These are phyloP conservation scores for Posidonia oceanica DNA, from an alignment of 116 monocot genomes.

Conservation along the genomic window DNA sequence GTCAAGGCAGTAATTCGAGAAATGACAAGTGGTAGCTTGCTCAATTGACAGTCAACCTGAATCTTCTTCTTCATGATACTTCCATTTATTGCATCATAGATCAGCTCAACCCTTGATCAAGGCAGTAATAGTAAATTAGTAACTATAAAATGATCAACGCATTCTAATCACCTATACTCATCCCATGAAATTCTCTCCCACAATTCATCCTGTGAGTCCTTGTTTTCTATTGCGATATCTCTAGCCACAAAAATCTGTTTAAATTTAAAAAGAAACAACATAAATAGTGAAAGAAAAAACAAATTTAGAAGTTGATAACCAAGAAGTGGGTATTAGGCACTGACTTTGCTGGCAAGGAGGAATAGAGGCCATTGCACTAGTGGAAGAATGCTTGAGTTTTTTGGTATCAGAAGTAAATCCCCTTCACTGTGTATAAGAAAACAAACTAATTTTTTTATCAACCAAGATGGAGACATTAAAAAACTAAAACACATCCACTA, in stretches of 20 bases:
- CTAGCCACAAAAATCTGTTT: conserved; percentile 75
- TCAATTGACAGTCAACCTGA: conserved; percentile 39
- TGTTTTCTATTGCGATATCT: conserved; percentile 73
- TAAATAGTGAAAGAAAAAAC: background rate
- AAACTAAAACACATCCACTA: background rate
- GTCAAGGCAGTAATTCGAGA: conserved; percentile 64
- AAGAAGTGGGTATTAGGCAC: background rate
- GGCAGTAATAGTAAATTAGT: background rate
- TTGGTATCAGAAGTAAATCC: conserved; percentile 86
- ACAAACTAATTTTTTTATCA: background rate
- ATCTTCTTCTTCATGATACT: conserved; percentile 35
- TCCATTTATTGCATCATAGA: conserved; percentile 42
- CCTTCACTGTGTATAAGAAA: conserved; percentile 43
- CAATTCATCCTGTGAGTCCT: conserved; percentile 60
- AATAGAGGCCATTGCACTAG: conserved; percentile 88
- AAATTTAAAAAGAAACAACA: background rate
- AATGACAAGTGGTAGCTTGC: conserved; percentile 59
- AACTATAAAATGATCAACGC: background rate
- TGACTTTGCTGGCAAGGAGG: conserved; percentile 74
- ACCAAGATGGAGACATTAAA: background rate
- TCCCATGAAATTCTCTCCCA: conserved; percentile 86
- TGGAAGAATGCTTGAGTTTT: conserved; percentile 54
- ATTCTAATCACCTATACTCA: conserved; percentile 30
- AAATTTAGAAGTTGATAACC: background rate
- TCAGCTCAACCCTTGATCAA: conserved; percentile 54